A percentile compares a stretch with the other conserved stretches of the same genome.
Evolutionary conservation across 495 filamentous ascomycete genomes (phyloP).

Genomic region (Schizothecium vesticola): DNA sequence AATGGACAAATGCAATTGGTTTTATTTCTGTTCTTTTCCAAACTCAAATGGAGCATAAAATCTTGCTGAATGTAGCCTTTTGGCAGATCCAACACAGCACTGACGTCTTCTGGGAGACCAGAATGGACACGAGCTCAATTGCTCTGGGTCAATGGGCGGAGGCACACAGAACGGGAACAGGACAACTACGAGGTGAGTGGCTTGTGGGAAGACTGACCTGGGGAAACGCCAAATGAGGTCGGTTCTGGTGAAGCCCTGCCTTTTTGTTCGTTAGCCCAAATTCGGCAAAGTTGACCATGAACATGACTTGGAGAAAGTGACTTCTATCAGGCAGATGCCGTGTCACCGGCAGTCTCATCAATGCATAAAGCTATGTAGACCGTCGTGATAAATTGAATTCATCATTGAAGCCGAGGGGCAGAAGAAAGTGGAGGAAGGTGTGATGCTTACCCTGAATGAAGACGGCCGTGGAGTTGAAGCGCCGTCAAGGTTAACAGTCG

Average conservation of each 20-base stretch:
- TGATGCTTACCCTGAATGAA: slow-evolving; percentile 15
- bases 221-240: background rate
- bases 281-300: background rate
- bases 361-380: slow-evolving; percentile 88
- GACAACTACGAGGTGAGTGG: background rate
- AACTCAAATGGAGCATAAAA: background rate
- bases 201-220: background rate
- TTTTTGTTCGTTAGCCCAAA: background rate
- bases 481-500: background rate
- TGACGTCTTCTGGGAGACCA: background rate
- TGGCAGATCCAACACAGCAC: background rate
- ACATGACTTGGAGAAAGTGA: slow-evolving; percentile 1
- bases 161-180: background rate
- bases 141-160: background rate
- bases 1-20: background rate
- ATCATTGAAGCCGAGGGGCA: slow-evolving; percentile 42
- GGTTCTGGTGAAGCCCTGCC: background rate
- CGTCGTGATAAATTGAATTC: slow-evolving; percentile 84
- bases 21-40: background rate
- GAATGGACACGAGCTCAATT: background rate
- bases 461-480: background rate
- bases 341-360: slow-evolving; percentile 94
- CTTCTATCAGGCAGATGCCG: slow-evolving; percentile 61
- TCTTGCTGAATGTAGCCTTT: background rate
- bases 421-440: slow-evolving; percentile 3